Conservation (phyloP, 345 rosid species). For the Citrus reticulata region DNA sequence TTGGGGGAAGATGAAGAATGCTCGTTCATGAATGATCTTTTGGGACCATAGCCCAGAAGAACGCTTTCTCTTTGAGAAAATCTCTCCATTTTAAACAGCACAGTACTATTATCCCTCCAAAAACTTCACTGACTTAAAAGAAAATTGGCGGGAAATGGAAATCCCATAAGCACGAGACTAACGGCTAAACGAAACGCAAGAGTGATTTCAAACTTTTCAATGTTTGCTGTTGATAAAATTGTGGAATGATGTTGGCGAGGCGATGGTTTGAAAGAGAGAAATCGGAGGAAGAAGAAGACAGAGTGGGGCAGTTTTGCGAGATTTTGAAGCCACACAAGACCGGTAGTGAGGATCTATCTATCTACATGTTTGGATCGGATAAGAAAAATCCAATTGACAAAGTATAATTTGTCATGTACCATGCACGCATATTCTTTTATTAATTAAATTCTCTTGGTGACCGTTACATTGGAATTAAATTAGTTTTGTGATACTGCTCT, state of each 20-base stretch:
- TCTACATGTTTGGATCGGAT: slow-evolving; percentile 12
- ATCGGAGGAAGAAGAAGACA: not conserved
- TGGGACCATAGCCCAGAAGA: slow-evolving; percentile 30
- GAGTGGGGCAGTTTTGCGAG: not conserved
- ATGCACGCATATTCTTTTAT: not conserved
- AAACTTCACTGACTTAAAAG: not conserved
- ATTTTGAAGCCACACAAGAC: slow-evolving; percentile 37
- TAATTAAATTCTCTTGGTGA: slow-evolving; percentile 8
- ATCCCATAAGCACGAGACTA: not conserved
- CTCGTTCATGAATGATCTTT: slow-evolving; percentile 17
- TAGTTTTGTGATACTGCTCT: slow-evolving; percentile 1
- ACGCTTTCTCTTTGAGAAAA: slow-evolving; percentile 35
- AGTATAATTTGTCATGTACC: slow-evolving; percentile 18
- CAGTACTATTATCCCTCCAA: not conserved
- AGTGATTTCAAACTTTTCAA: not conserved
- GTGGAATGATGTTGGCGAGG: not conserved
- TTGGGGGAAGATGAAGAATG: slow-evolving; percentile 14
- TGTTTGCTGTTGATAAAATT: not conserved
- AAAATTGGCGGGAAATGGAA: slow-evolving; percentile 42
- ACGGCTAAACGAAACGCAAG: slow-evolving; percentile 1
- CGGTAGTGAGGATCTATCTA: not conserved
- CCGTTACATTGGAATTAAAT: not conserved
- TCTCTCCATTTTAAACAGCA: slow-evolving; percentile 24
- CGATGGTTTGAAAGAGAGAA: slow-evolving; percentile 17
- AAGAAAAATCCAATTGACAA: slow-evolving; percentile 16